Evolutionary conservation across 225 moss, liverwort and hornwort species (phyloP), one percentile per base, ranked within the genome.

Genomic region (Pseudisothecium myosuroides): DNA sequence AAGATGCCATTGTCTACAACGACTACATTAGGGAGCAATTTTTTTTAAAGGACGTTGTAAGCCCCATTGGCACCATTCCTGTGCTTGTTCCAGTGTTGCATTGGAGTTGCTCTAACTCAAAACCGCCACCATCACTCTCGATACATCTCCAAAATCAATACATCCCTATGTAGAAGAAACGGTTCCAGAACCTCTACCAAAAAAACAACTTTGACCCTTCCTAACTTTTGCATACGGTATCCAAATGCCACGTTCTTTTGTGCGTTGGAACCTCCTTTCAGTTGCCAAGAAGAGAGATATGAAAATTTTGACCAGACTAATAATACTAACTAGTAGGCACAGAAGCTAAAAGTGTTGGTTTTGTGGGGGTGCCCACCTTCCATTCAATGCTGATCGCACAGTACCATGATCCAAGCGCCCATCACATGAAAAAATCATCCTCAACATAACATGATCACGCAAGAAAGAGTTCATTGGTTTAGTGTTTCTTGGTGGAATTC

Each of bases 111-210:
- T 9, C n/a, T n/a, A 1, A 16, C 2, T 6, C 10, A 17, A 47
- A 45, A 29, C 45, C 2, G 0, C 6, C 47, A 47, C 29, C 29
- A 45, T 45, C 17, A 6, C 29, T 45, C 1, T 17, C 0, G 0
- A 0, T 18, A 11, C 16, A 47, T 74, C 11, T 45, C 45, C 17
- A 8, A 45, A 73, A 73, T 28, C 45, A 73, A 45, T 17, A 45
- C 6, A 3, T 6, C 45, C 12, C 18, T 18, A 19, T 4, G 0
- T 31, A 0, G 0, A 76, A 50, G 8, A 52, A 50, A 8, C 0
- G 0, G 21, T 34, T 50, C 8, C 2, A 12, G 0, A 76, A 76
- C 5, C 4, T 20, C 8, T 21, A 34, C 11, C 12, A 19, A 6
- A 18, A 31, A 10, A 21, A 34, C 5, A 5, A 12, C 12, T 34